These are phyloP conservation scores for Microcyclospora tardicrescens DNA, from an alignment of 2,329 filamentous ascomycete genomes.

Conservation along the genomic window DNA sequence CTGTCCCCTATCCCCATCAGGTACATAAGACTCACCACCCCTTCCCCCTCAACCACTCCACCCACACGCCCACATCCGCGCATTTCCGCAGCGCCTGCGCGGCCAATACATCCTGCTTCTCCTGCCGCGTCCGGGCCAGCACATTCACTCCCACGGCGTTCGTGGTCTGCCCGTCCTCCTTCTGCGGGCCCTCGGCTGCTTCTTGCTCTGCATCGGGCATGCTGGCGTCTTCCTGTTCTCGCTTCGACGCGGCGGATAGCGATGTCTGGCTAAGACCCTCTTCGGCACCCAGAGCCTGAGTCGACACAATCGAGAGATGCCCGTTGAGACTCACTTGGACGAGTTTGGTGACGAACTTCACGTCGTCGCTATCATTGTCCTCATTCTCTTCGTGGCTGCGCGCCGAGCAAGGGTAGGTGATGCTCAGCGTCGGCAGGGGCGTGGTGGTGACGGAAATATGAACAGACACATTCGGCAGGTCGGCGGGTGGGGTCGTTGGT, in stretches of 20 bases:
- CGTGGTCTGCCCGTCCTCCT: conserved; percentile 24
- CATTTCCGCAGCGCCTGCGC: too few relatives aligned
- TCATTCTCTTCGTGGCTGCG: conserved; percentile 27
- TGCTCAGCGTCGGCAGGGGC: conserved; percentile 18
- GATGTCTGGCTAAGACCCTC: conserved; percentile 35
- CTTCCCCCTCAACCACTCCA: conserved; percentile 32
- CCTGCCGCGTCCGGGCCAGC: conserved; percentile 12
- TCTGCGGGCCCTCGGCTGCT: conserved; percentile 13
- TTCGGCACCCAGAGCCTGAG: conserved; percentile 22
- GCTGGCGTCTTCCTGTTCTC: conserved; percentile 3
- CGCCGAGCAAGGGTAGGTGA: conserved; percentile 30
- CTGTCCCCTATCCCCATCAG: too few relatives aligned
- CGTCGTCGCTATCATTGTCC: conserved; percentile 44
- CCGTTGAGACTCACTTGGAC: conserved; percentile 14
- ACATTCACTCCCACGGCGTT: conserved; percentile 32
- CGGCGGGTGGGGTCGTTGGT: conserved; percentile 1
- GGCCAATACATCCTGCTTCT: too few relatives aligned
- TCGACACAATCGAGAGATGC: not conserved
- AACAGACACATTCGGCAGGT: conserved; percentile 11
- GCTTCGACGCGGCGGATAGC: conserved; percentile 1
- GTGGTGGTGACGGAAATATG: conserved; percentile 20
- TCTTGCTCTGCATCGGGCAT: conserved; percentile 17
- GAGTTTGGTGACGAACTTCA: conserved; percentile 47
- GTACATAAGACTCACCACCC: too few relatives aligned
- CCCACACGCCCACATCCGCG: conserved; percentile 37